Conservation (phyloP, 495 filamentous ascomycete species). For the Neurospora sp. region DNA sequence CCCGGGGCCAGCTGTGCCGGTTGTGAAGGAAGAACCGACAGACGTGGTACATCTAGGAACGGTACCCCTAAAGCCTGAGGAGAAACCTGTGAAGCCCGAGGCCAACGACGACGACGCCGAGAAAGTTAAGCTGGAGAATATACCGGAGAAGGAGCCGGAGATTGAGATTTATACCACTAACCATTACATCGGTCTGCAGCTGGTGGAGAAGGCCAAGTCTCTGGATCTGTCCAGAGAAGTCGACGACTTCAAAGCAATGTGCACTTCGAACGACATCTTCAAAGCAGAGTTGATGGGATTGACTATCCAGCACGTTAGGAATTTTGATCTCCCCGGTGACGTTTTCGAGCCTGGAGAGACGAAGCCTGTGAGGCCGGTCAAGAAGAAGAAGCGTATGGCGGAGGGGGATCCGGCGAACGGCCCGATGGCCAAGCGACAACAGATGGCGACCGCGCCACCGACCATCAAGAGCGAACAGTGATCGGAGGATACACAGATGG, state of each 20-base stretch:
- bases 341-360: constrained; percentile 76
- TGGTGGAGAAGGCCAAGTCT: constrained; percentile 39
- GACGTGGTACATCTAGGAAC: neutral
- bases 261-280: constrained; percentile 56
- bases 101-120: neutral
- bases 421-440: constrained; percentile 17
- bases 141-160: constrained; percentile 13
- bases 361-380: constrained; percentile 51
- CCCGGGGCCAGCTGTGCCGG: neutral
- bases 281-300: constrained; percentile 48
- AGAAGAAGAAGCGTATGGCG: constrained; percentile 31
- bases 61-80: constrained; percentile 1
- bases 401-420: constrained; percentile 8
- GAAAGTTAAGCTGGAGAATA: constrained; percentile 13
- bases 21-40: constrained; percentile 12
- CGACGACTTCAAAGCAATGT: constrained; percentile 60
- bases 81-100: constrained; percentile 7
- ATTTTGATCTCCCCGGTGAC: constrained; percentile 77
- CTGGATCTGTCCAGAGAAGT: constrained; percentile 64
- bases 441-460: constrained; percentile 24
- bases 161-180: constrained; percentile 21
- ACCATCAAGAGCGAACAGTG: neutral
- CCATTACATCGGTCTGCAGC: constrained; percentile 26
- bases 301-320: constrained; percentile 64
- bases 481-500: neutral